A percentile compares a stretch with the other conserved stretches of the same genome.
phyloP scores from a whole-genome alignment of 1,284 basidiomycete species.

The Irpex sp. region DNA sequence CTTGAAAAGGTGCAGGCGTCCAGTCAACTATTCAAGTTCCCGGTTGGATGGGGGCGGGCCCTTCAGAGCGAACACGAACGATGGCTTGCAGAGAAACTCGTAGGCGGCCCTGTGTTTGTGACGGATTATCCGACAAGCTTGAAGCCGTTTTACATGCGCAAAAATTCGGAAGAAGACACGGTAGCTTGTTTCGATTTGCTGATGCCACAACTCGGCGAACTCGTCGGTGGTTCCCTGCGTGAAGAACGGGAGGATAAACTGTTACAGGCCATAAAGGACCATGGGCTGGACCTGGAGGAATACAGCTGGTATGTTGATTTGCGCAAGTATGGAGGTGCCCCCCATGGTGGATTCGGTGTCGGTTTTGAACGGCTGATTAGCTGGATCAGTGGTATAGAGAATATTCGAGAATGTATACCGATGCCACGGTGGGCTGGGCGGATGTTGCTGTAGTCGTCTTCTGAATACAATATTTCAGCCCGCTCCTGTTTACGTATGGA shows the following conservation, averaged over 20 bases:
- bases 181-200: slow-evolving; percentile 95
- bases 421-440: slow-evolving; percentile 88
- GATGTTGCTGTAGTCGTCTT: slow-evolving; percentile 50
- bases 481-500: neutral
- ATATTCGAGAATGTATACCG: slow-evolving; percentile 85
- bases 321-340: slow-evolving; percentile 75
- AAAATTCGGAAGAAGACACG: slow-evolving; percentile 52
- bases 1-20: slow-evolving; percentile 37
- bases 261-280: slow-evolving; percentile 44
- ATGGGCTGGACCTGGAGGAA: slow-evolving; percentile 48
- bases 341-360: slow-evolving; percentile 91
- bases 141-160: slow-evolving; percentile 98
- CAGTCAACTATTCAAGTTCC: slow-evolving; percentile 45
- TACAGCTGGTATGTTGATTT: slow-evolving; percentile 88
- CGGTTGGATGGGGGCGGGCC: slow-evolving; percentile 66
- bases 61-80: slow-evolving; percentile 92
- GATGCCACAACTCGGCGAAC: slow-evolving; percentile 85
- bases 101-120: slow-evolving; percentile 82
- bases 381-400: slow-evolving; percentile 81
- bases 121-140: slow-evolving; percentile 80
- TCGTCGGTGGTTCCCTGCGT: slow-evolving; percentile 88
- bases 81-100: slow-evolving; percentile 73
- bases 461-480: neutral
- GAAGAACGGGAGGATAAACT: slow-evolving; percentile 76
- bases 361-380: slow-evolving; percentile 87